Percentiles rank a stretch among this genome's conserved stretches.
phyloP scores from a whole-genome alignment of 2,329 filamentous ascomycete species.

The Epicoccum nigrum region DNA sequence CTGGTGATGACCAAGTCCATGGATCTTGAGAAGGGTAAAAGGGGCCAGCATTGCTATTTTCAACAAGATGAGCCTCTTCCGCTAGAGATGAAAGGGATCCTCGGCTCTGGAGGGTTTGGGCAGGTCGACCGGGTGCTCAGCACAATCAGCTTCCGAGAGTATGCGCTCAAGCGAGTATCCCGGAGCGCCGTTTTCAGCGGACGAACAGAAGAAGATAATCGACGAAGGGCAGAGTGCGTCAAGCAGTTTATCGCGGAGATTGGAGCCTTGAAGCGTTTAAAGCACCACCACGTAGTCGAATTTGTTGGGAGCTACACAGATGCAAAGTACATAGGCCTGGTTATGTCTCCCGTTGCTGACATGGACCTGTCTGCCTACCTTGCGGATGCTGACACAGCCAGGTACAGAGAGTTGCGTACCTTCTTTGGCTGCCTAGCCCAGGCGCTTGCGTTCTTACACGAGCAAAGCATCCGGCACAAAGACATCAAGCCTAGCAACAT shows the following conservation, averaged over 20 bases:
- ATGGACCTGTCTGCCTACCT: slow-evolving; percentile 3
- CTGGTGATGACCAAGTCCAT: not conserved
- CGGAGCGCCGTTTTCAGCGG: not conserved
- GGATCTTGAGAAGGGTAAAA: not conserved
- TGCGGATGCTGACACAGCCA: not conserved
- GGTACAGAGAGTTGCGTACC: not conserved
- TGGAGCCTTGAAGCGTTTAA: not conserved
- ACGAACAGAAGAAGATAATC: not conserved
- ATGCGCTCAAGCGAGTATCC: not conserved
- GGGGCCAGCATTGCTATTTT: too few relatives aligned
- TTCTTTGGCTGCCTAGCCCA: slow-evolving; percentile 21
- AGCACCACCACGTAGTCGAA: slow-evolving; percentile 28
- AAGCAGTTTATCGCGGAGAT: not conserved
- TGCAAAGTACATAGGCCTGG: slow-evolving; percentile 32
- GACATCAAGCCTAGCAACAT: slow-evolving; percentile 32
- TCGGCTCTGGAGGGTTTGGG: not conserved
- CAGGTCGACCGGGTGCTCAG: not conserved
- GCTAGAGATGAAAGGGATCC: not conserved
- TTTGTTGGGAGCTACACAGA: slow-evolving; percentile 43
- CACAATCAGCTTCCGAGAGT: not conserved
- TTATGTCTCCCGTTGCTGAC: slow-evolving; percentile 38
- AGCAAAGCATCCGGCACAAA: slow-evolving; percentile 20
- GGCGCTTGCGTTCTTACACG: slow-evolving; percentile 22
- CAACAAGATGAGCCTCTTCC: not conserved
- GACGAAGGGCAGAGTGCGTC: not conserved